Conservation (phyloP, 495 filamentous ascomycete species). For the Tetracladium setigerum region DNA sequence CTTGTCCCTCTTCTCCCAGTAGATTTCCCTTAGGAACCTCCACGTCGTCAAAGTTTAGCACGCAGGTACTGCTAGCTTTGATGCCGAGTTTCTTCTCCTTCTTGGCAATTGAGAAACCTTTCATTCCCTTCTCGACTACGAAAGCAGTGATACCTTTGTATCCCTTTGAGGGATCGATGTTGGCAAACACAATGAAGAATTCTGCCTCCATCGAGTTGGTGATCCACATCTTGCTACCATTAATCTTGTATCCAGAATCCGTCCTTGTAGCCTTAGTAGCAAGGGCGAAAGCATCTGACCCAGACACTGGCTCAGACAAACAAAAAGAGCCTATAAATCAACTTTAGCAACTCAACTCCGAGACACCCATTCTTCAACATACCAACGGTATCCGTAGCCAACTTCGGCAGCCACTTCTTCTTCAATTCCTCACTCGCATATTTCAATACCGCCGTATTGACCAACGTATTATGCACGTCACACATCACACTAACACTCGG, state of each 20-base stretch:
- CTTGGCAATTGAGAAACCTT: constrained; percentile 93
- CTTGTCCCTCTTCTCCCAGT: constrained; percentile 79
- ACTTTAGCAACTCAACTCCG: not conserved
- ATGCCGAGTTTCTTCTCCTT: constrained; percentile 99
- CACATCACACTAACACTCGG: constrained; percentile 89
- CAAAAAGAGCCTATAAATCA: constrained; percentile 71
- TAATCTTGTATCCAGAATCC: constrained; percentile 74
- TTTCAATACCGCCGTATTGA: constrained; percentile 88
- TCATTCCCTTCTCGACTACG: constrained; percentile 81
- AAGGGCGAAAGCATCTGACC: constrained; percentile 93
- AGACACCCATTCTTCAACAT: not conserved
- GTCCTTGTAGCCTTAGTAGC: constrained; percentile 75
- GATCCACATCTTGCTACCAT: constrained; percentile 98
- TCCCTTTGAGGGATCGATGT: constrained; percentile 76
- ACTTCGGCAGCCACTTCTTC: constrained; percentile 75
- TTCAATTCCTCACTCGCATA: constrained; percentile 69
- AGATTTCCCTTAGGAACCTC: constrained; percentile 81
- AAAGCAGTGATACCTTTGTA: constrained; percentile 98
- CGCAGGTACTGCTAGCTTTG: constrained; percentile 88
- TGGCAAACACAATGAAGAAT: constrained; percentile 97
- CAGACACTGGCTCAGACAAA: constrained; percentile 87
- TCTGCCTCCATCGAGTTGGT: constrained; percentile 91
- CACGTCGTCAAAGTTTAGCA: constrained; percentile 96
- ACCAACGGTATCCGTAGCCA: constrained; percentile 78
- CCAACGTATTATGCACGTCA: constrained; percentile 96